Percentiles rank a stretch among this genome's conserved stretches.
These are phyloP conservation scores for Phytophthora citrophthora DNA, from an alignment of 352 stramenopile genomes.

Conservation along the genomic window DNA sequence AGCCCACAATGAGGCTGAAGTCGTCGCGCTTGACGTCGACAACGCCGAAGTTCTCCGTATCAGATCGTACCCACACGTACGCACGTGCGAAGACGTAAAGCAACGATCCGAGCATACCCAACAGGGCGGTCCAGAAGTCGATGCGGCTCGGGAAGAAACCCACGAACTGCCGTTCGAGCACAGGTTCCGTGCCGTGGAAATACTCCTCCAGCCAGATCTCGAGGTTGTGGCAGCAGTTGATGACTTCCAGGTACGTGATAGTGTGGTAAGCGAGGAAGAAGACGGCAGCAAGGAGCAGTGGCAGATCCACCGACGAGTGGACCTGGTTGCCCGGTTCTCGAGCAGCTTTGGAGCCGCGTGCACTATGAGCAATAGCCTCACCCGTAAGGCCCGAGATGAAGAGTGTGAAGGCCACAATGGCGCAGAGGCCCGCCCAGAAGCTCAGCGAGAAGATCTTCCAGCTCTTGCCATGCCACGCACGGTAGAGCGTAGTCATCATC, in stretches of 20 bases:
- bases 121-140: slow-evolving; percentile 78
- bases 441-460: slow-evolving; percentile 83
- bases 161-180: slow-evolving; percentile 70
- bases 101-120: slow-evolving; percentile 66
- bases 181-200: slow-evolving; percentile 73
- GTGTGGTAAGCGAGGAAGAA: slow-evolving; percentile 66
- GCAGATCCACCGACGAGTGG: slow-evolving; percentile 61
- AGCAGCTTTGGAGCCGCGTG: slow-evolving; percentile 35
- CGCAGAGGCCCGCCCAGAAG: slow-evolving; percentile 70
- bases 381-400: slow-evolving; percentile 66
- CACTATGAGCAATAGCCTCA: slow-evolving; percentile 60
- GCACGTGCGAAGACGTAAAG: slow-evolving; percentile 68
- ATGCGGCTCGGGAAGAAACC: slow-evolving; percentile 86
- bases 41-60: slow-evolving; percentile 77
- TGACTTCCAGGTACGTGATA: slow-evolving; percentile 86
- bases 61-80: slow-evolving; percentile 60
- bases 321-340: slow-evolving; percentile 22
- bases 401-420: slow-evolving; percentile 61
- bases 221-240: slow-evolving; percentile 90
- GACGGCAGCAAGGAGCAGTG: slow-evolving; percentile 60
- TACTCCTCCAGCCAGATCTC: slow-evolving; percentile 90
- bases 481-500: slow-evolving; percentile 89
- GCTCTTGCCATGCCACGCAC: slow-evolving; percentile 67
- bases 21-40: slow-evolving; percentile 73
- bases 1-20: slow-evolving; percentile 69